Evolutionary conservation across 1,284 basidiomycete genomes (phyloP), one percentile per base, ranked within the genome.

Genomic region (Boletus subluridellus): DNA sequence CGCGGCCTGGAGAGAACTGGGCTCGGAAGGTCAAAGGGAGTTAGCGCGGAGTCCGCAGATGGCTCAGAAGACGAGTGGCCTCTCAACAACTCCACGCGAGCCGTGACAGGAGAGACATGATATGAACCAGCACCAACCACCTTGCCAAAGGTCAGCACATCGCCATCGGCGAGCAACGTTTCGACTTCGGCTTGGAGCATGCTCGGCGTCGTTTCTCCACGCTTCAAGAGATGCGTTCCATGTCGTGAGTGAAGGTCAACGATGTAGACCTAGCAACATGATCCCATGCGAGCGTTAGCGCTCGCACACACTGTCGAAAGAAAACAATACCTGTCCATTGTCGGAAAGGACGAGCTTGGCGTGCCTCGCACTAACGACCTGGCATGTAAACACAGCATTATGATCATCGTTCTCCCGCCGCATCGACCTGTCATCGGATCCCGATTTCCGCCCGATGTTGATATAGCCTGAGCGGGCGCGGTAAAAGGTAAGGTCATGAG

Each of bases 101-200:
- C 83, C 35, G 82, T 80, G 44, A 90, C 76, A 7, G 87, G 87
- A 3, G 76, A 75, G 35, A 89, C 87, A 34, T 79, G 71, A 53
- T 80, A 80, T 38, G 79, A 76, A 49, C 81, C 81, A 58, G 79
- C 80, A 32, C 83, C 85, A 1, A 90, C 89, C 7, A 78, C 74
- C 74, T 89, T 90, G 61, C 88, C 88, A 67, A 90, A 88, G 1
- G 86, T 90, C 60, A 90, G 65, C 41, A 80, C 69, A 68, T 90
- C 88, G 57, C 86, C 86, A 65, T 88, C 82, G 37, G 75, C 68
- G 39, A 90, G 79, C 57, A 69, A 71, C 8, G 74, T 77, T 21
- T 76, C 79, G 8, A 74, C 77, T 24, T 64, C 70, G 4, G 72
- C 55, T 17, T 70, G 71, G n/a, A 72, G 62, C 24, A 42, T 63